Conservation (phyloP, 2,329 filamentous ascomycete species). For the Fusarium oxysporum region DNA sequence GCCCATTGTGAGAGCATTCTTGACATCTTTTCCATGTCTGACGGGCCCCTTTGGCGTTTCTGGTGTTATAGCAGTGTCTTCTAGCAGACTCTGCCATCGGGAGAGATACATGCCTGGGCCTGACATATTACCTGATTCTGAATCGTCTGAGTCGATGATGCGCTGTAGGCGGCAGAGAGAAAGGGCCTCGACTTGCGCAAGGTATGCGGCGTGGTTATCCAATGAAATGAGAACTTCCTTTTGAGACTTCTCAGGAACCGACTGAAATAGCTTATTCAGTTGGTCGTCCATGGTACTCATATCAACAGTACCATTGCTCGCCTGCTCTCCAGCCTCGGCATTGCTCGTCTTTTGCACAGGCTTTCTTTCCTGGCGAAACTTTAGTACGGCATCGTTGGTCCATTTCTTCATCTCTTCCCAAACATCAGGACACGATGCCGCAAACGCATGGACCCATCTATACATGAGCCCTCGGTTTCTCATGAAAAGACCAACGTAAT, state of each 20-base stretch:
- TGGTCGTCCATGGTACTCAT: constrained; percentile 53
- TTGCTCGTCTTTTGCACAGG: background rate
- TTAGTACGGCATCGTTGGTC: constrained; percentile 66
- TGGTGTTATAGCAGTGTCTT: constrained; percentile 77
- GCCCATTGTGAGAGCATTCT: constrained; percentile 55
- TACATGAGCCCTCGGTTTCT: constrained; percentile 73
- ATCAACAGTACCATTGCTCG: constrained; percentile 13
- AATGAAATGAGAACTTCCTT: constrained; percentile 62
- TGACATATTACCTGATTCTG: constrained; percentile 53
- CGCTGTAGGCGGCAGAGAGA: constrained; percentile 67
- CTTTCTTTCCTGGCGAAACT: constrained; percentile 60
- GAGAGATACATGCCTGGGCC: constrained; percentile 80
- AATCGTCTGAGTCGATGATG: constrained; percentile 60
- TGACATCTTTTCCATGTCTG: constrained; percentile 65
- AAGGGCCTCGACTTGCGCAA: constrained; percentile 63
- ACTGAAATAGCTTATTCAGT: constrained; percentile 56
- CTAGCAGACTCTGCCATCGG: constrained; percentile 77
- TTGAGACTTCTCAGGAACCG: constrained; percentile 61
- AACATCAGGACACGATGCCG: constrained; percentile 74
- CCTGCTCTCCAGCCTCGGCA: background rate
- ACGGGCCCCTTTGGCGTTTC: constrained; percentile 62
- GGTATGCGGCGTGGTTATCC: constrained; percentile 70
- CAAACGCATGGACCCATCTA: constrained; percentile 77
- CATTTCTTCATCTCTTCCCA: constrained; percentile 71
- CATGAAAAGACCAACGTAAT: constrained; percentile 75